These are phyloP conservation scores for Epichloe brachyelytri DNA, from an alignment of 2,329 filamentous ascomycete species.

Conservation along the genomic window DNA sequence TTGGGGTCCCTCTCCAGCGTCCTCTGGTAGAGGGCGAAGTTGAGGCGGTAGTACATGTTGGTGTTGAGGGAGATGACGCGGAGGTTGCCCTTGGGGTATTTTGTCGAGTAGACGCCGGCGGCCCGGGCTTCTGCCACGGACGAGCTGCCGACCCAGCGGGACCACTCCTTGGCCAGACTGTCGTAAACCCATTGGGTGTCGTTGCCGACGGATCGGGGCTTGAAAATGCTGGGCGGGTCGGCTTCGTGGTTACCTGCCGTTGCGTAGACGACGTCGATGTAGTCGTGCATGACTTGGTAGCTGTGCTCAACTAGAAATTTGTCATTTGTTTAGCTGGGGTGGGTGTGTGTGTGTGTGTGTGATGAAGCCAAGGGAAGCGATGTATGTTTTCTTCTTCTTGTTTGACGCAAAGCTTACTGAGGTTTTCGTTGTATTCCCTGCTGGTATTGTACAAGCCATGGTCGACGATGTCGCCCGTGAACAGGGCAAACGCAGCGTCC, in stretches of 20 bases:
- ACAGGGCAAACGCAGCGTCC: slow-evolving; percentile 37
- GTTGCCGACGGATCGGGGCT: slow-evolving; percentile 24
- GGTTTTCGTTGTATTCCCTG: slow-evolving; percentile 15
- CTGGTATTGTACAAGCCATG: slow-evolving; percentile 34
- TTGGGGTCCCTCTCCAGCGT: slow-evolving; percentile 35
- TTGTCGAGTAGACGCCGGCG: slow-evolving; percentile 37
- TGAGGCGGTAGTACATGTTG: slow-evolving; percentile 45
- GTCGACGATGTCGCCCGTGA: slow-evolving; percentile 45
- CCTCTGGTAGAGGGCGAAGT: slow-evolving; percentile 42
- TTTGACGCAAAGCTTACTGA: slow-evolving; percentile 12
- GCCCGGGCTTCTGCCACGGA: slow-evolving; percentile 19
- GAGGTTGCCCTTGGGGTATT: slow-evolving; percentile 31
- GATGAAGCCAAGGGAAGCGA: too few species aligned
- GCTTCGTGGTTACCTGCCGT: slow-evolving; percentile 46
- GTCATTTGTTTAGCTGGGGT: background rate
- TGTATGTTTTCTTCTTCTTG: background rate
- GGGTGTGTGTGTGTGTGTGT: too few species aligned
- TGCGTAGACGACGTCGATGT: slow-evolving; percentile 34
- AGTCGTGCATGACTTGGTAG: slow-evolving; percentile 31
- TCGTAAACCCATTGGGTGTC: slow-evolving; percentile 41
- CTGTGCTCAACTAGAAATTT: slow-evolving; percentile 26
- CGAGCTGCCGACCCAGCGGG: slow-evolving; percentile 29
- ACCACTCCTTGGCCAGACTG: slow-evolving; percentile 32
- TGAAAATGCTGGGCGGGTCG: slow-evolving; percentile 38
- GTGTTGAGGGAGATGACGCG: slow-evolving; percentile 47